A percentile compares a stretch with the other conserved stretches of the same genome.
Conservation (phyloP, 768 basidiomycete genomes). For the Daedaleopsis sinensis region DNA sequence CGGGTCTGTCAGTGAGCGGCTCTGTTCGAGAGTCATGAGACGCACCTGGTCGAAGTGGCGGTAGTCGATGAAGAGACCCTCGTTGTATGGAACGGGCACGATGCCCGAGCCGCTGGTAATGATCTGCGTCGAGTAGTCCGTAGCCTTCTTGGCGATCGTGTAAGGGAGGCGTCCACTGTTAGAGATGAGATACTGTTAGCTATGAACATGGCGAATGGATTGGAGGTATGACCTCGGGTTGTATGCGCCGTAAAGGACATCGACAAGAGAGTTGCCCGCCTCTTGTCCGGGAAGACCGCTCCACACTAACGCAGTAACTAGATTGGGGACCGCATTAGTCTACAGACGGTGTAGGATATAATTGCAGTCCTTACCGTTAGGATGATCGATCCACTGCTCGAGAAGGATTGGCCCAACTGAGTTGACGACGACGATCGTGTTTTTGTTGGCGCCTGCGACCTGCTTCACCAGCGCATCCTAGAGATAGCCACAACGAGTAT, state of each 20-base stretch:
- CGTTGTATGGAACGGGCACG: conserved; percentile 62
- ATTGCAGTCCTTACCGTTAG: conserved; percentile 46
- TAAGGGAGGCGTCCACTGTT: conserved; percentile 63
- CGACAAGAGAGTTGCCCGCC: conserved; percentile 71
- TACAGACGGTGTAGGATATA: neutral
- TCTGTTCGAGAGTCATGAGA: neutral
- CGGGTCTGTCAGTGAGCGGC: too few relatives aligned
- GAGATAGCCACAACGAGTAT: neutral
- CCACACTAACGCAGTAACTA: conserved; percentile 36
- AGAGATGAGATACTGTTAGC: neutral
- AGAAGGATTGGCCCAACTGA: conserved; percentile 66
- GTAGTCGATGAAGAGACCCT: conserved; percentile 44
- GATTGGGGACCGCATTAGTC: neutral
- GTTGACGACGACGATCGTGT: conserved; percentile 77
- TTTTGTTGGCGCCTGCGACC: conserved; percentile 69
- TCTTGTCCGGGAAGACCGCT: conserved; percentile 71
- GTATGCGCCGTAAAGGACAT: conserved; percentile 74
- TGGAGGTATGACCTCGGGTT: conserved; percentile 54
- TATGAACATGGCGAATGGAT: neutral
- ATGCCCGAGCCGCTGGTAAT: conserved; percentile 34
- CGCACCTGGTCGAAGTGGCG: conserved; percentile 41
- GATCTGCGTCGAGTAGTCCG: conserved; percentile 54
- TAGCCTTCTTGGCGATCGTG: conserved; percentile 63
- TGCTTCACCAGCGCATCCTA: conserved; percentile 45
- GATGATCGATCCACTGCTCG: conserved; percentile 75